Conservation (phyloP, 2,329 filamentous ascomycete species). For the Colletotrichum horii region DNA sequence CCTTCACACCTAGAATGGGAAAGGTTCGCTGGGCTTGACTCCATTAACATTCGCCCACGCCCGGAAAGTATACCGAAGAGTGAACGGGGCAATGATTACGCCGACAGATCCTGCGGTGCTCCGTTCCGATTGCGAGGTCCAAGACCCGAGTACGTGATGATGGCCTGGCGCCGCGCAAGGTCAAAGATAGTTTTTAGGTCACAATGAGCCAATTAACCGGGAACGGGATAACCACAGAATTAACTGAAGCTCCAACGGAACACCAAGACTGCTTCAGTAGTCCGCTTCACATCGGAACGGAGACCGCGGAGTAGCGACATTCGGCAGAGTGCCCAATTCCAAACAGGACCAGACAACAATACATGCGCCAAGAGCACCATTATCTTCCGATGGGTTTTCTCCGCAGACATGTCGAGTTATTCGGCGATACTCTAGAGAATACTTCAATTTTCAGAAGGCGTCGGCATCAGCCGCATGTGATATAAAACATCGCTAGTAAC, state of each 20-base stretch:
- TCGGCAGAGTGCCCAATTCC: neutral
- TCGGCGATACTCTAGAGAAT: neutral
- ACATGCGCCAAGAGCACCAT: neutral
- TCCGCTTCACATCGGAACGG: neutral
- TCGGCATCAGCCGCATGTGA: rapidly evolving
- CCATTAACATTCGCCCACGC: neutral
- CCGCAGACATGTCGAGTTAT: neutral
- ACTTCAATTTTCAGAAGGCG: neutral
- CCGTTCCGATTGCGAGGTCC: neutral
- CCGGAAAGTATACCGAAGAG: neutral
- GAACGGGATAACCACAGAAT: neutral
- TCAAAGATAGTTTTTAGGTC: neutral
- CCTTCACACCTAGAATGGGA: too few relatives aligned
- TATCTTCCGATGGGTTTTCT: neutral
- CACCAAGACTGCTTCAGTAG: neutral
- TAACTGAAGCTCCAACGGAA: neutral
- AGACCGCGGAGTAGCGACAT: neutral
- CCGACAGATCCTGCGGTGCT: neutral
- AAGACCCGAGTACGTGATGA: neutral
- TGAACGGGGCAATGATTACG: neutral
- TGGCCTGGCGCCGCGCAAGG: too few relatives aligned
- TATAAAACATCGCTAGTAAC: neutral
- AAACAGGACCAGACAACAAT: neutral
- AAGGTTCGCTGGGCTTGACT: too few relatives aligned
- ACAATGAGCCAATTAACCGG: neutral